These are phyloP conservation scores for Botryotinia globosa DNA, from an alignment of 2,329 filamentous ascomycete genomes.

Conservation along the genomic window DNA sequence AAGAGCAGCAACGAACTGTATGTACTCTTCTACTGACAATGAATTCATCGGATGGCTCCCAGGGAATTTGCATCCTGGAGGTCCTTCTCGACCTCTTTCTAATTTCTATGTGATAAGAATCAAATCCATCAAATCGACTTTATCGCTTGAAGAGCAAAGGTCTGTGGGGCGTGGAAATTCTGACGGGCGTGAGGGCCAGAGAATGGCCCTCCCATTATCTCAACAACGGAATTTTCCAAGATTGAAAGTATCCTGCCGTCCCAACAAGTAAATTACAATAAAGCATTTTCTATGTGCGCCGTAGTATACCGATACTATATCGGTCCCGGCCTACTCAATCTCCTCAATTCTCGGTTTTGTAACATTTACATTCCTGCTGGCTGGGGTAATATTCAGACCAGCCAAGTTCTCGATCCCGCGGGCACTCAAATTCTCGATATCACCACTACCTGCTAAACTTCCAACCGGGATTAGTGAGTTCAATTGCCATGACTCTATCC, in stretches of 20 bases:
- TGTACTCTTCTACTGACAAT: neutral
- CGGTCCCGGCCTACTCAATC: conserved; percentile 49
- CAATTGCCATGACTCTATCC: conserved; percentile 60
- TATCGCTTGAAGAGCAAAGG: neutral
- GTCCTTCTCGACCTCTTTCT: neutral
- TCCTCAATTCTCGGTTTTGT: conserved; percentile 54
- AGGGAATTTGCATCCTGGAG: neutral
- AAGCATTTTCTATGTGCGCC: neutral
- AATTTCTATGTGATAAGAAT: neutral
- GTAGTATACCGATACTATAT: neutral
- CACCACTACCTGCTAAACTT: conserved; percentile 11
- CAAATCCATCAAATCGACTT: neutral
- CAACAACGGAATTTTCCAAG: neutral
- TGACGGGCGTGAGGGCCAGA: neutral
- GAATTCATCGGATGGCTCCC: too few species aligned
- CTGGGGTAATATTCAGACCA: conserved; percentile 45
- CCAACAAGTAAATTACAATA: neutral
- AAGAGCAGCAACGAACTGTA: neutral
- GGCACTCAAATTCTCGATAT: conserved; percentile 24
- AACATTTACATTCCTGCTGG: conserved; percentile 16
- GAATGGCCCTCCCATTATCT: neutral
- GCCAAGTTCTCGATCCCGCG: conserved; percentile 41
- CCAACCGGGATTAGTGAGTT: conserved; percentile 39
- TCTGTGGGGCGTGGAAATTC: neutral
- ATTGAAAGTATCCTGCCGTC: neutral